Evolutionary conservation across 441 rosid genomes (phyloP).

Genomic region (Aleurites moluccanus): DNA sequence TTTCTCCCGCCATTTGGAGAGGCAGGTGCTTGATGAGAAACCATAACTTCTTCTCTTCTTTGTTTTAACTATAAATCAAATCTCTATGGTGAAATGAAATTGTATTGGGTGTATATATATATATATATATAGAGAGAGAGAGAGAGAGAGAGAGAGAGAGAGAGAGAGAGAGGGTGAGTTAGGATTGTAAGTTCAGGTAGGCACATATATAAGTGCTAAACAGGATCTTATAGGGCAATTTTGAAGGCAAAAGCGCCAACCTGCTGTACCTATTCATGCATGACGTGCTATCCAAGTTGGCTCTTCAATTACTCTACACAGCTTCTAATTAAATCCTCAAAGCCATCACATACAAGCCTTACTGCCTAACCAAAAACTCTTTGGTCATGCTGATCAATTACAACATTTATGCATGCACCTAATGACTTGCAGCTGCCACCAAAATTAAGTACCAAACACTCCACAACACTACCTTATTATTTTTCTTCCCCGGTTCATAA

Average conservation of each 20-base stretch:
- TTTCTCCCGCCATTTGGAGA: conserved; percentile 36
- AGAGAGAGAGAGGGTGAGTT: conserved; percentile 29
- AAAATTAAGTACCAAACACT: no score
- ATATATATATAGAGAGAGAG: no score
- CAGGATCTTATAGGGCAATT: conserved; percentile 28
- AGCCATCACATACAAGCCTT: no score
- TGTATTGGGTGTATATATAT: conserved; percentile 19
- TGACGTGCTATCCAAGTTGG: conserved; percentile 55
- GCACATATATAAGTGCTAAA: conserved; percentile 16
- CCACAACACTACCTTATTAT: no score
- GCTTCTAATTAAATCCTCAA: conserved; percentile 29
- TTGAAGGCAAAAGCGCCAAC: conserved; percentile 27
- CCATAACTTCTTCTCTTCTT: conserved; percentile 30
- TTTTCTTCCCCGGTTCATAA: no score
- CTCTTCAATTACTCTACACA: conserved; percentile 28
- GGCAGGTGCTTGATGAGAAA: conserved; percentile 45
- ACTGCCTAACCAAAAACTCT: conserved; percentile 36
- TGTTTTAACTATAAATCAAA: neutral
- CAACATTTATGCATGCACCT: no score
- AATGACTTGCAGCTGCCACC: no score
- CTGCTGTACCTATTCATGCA: conserved; percentile 28
- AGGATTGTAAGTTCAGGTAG: conserved; percentile 6
- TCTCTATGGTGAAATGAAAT: conserved; percentile 19
- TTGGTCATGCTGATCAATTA: no score
- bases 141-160: no score